Conservation (phyloP, 371 early-diverging fungal genomes). For the Rhizopus delemar region DNA sequence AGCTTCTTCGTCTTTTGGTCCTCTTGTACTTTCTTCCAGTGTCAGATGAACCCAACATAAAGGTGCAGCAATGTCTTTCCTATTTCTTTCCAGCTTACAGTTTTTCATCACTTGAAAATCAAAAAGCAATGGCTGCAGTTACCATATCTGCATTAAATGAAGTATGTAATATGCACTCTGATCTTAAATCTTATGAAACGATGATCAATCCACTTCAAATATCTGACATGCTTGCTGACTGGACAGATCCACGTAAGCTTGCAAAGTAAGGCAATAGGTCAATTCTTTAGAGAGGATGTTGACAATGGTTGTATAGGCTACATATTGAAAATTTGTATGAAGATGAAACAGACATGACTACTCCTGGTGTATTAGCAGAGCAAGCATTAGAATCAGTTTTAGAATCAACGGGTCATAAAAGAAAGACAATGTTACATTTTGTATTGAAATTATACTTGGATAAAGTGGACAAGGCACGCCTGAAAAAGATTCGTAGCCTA, state of each 20-base stretch:
- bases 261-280: conserved; percentile 30
- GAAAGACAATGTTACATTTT: conserved; percentile 45
- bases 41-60: conserved; percentile 55
- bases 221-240: conserved; percentile 59
- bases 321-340: conserved; percentile 9
- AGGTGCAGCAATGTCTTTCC: conserved; percentile 77
- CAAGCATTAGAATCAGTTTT: conserved; percentile 38
- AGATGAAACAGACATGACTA: conserved; percentile 24
- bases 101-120: conserved; percentile 70
- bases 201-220: conserved; percentile 59
- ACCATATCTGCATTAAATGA: conserved; percentile 40
- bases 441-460: conserved; percentile 38
- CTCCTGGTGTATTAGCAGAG: conserved; percentile 46
- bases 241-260: conserved; percentile 59
- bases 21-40: conserved; percentile 78
- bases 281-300: neutral
- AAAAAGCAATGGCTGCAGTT: conserved; percentile 50
- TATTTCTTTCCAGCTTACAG: conserved; percentile 87
- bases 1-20: conserved; percentile 71
- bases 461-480: conserved; percentile 26
- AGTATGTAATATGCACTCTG: conserved; percentile 34
- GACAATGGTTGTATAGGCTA: neutral
- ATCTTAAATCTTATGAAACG: conserved; percentile 40
- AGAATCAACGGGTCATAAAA: conserved; percentile 23
- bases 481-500: conserved; percentile 30